Percentiles rank a stretch among this genome's conserved stretches.
Conservation (phyloP, 2,329 filamentous ascomycete genomes). For the Hansfordia pulvinata region DNA sequence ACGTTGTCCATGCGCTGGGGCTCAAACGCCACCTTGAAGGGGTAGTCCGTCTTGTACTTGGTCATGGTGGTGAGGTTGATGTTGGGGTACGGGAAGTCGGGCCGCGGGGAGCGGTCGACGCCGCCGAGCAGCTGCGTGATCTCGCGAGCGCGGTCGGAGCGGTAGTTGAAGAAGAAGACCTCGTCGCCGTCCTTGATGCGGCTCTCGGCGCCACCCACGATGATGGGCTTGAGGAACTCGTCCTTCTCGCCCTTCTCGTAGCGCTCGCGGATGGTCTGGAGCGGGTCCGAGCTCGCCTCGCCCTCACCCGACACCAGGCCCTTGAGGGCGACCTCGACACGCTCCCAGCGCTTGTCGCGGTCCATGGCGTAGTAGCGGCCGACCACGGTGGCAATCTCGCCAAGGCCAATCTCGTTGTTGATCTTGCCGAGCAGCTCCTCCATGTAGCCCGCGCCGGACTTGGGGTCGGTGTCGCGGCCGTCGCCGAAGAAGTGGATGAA, state of each 20-base stretch:
- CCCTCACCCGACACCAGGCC: conserved; percentile 78
- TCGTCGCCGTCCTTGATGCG: conserved; percentile 87
- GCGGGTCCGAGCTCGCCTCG: conserved; percentile 70
- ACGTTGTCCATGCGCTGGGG: conserved; percentile 96
- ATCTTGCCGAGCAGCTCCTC: conserved; percentile 68
- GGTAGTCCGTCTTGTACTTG: conserved; percentile 90
- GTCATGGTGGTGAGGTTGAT: conserved; percentile 95
- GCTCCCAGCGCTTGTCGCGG: conserved; percentile 98
- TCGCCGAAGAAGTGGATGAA: conserved; percentile 99
- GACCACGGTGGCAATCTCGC: conserved; percentile 83
- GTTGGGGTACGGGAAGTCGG: conserved; percentile 90
- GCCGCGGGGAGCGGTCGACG: conserved; percentile 78
- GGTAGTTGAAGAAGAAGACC: conserved; percentile 99
- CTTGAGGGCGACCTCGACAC: conserved; percentile 80
- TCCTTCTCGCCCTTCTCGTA: conserved; percentile 85
- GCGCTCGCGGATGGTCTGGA: conserved; percentile 74
- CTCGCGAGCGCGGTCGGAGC: conserved; percentile 92
- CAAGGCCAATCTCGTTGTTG: conserved; percentile 73
- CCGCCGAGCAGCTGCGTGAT: conserved; percentile 89
- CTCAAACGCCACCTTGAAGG: conserved; percentile 82
- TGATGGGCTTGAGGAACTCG: conserved; percentile 97
- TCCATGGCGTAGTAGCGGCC: conserved; percentile 99
- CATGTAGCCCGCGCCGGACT: conserved; percentile 81
- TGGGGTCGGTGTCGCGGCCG: conserved; percentile 94
- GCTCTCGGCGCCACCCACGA: conserved; percentile 73